These are phyloP conservation scores for Verticillium longisporum DNA, from an alignment of 2,329 filamentous ascomycete genomes.

Conservation along the genomic window DNA sequence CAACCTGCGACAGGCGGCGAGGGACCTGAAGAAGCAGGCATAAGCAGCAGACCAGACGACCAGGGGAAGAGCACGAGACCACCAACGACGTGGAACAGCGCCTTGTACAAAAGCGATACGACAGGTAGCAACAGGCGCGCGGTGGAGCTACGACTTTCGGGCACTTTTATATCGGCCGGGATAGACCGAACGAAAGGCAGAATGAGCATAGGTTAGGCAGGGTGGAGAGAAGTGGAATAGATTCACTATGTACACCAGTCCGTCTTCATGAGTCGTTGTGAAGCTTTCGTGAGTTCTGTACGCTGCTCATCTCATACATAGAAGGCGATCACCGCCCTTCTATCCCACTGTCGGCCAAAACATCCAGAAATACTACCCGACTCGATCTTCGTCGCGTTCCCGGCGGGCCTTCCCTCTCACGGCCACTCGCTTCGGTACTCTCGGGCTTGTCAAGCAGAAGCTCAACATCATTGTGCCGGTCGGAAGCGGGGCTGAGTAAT, in stretches of 20 bases:
- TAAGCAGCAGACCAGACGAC: slow-evolving; percentile 16
- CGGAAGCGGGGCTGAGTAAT: slow-evolving; percentile 7
- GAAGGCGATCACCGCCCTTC: background rate
- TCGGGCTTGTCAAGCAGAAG: background rate
- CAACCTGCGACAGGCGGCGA: slow-evolving; percentile 57
- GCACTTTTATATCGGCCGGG: background rate
- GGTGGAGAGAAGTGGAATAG: slow-evolving; percentile 11
- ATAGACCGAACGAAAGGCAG: background rate
- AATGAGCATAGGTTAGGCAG: slow-evolving; percentile 7
- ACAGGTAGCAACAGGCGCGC: background rate
- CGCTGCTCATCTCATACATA: background rate
- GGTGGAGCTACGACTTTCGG: background rate
- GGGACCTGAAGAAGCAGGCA: slow-evolving; percentile 48
- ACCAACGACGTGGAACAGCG: slow-evolving; percentile 15
- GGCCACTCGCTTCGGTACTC: background rate
- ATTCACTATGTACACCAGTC: slow-evolving; percentile 10
- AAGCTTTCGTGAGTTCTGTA: background rate
- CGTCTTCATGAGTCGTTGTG: background rate
- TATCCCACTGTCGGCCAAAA: too few species aligned
- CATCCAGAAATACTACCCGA: background rate
- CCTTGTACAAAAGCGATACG: slow-evolving; percentile 22
- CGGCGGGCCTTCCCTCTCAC: background rate
- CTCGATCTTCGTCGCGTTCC: background rate
- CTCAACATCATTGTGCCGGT: background rate
- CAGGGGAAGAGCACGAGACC: slow-evolving; percentile 12